Base-by-base conservation (phyloP, 352 stramenopile species). In the Globisporangium solare region DNA sequence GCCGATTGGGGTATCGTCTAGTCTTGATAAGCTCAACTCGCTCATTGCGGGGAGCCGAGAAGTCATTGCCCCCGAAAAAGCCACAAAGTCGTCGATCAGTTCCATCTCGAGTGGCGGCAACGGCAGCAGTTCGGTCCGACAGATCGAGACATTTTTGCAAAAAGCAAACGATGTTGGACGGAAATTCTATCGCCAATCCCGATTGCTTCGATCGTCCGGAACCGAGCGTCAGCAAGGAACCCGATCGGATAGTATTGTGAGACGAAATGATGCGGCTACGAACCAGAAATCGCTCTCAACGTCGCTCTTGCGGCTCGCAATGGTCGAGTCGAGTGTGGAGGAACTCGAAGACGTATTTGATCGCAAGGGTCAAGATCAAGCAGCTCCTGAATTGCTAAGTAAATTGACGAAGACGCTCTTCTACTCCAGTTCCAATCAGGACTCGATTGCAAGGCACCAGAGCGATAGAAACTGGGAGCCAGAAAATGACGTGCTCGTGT, bases 1-100 rank as follows among this genome's bases (percentile, higher is more conserved):
- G 6, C 73, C 74, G 7, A 71, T 59, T 10, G 77, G 76, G 2
- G 71, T 91, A 42, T 76, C 78, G 41, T 49, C 68, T 17, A 88
- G 79, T 50, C 71, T 93, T 17, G 81, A 93, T 40, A 92, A 89
- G 54, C 58, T 93, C 12, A 87, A 83, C 41, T 70, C 61, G 27
- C 60, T 88, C 15, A 64, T 93, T 10, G 67, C 70, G 39, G 58
- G 50, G 11, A 74, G 56, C 58, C 60, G 69, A 24, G 66, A 74
- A 51, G 64, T 65, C 14, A 41, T 41, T 17, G 48, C 35, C 24
- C 18, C 58, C 10, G 49, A 54, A 24, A 39, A 56, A 8, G 17
- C n/a, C 32, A 27, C 17, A 12, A 52, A 46, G 22, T 47, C 48
- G 1, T 11, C 31, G 22, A 21, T 45, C 47, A 51, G 41, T 7